phyloP scores from a whole-genome alignment of 2,329 filamentous ascomycete species.

The Passalora sequoiae region DNA sequence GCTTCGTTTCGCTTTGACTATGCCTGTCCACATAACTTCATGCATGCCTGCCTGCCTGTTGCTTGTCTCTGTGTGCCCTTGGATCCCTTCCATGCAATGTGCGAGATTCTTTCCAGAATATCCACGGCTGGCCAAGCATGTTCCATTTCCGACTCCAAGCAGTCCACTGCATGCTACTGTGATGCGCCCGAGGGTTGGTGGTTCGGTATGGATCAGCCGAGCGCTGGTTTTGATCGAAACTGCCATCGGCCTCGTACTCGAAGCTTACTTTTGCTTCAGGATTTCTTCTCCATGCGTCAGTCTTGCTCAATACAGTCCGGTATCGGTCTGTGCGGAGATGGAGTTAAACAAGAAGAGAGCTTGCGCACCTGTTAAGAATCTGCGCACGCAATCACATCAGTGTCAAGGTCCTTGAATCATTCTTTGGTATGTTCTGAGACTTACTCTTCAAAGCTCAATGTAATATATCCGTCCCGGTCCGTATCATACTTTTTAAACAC shows the following conservation, averaged over 20 bases:
- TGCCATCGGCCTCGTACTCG: too few relatives aligned
- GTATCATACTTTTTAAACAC: slow-evolving; percentile 99
- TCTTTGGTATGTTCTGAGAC: neutral
- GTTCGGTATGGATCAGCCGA: too few relatives aligned
- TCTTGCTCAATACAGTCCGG: slow-evolving; percentile 43
- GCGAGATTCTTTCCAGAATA: neutral
- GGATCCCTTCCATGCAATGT: neutral
- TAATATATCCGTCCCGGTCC: slow-evolving; percentile 82
- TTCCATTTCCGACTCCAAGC: too few relatives aligned
- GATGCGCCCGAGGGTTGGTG: too few relatives aligned
- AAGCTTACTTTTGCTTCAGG: slow-evolving; percentile 22
- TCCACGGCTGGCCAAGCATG: neutral
- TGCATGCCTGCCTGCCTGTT: neutral
- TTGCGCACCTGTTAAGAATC: slow-evolving; percentile 53
- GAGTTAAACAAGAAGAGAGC: slow-evolving; percentile 51
- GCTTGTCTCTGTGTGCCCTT: neutral
- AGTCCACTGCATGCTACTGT: too few relatives aligned
- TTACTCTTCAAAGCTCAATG: slow-evolving; percentile 50
- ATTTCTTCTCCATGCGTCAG: slow-evolving; percentile 24
- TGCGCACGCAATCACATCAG: slow-evolving; percentile 6
- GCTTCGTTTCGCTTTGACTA: neutral
- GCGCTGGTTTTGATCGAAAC: too few relatives aligned
- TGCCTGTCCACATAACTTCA: neutral
- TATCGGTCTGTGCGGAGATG: slow-evolving; percentile 49
- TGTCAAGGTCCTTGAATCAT: slow-evolving; percentile 11